Percentiles rank a stretch among this genome's conserved stretches.
phyloP scores from a whole-genome alignment of 2,329 filamentous ascomycete species.

The Periglandula ipomoeae region DNA sequence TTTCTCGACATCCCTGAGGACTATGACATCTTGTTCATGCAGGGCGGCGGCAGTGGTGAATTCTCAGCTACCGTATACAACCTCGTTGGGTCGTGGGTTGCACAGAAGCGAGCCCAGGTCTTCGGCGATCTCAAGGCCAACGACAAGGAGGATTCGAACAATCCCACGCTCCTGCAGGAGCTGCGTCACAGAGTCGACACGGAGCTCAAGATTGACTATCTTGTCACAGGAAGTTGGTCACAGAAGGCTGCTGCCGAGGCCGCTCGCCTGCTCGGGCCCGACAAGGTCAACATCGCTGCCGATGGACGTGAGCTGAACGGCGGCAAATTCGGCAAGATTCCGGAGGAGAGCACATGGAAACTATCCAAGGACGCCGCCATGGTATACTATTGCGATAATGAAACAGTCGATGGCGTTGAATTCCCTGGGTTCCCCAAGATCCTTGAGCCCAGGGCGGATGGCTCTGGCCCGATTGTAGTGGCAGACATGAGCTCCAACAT shows the following conservation, averaged over 20 bases:
- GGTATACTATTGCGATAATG: slow-evolving; percentile 89
- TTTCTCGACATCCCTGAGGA: slow-evolving; percentile 76
- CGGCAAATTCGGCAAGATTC: slow-evolving; percentile 81
- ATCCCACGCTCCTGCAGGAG: slow-evolving; percentile 36
- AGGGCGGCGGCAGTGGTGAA: slow-evolving; percentile 74
- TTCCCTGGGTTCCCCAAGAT: slow-evolving; percentile 64
- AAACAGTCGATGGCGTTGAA: slow-evolving; percentile 90
- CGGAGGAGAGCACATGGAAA: slow-evolving; percentile 67
- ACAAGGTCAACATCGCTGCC: slow-evolving; percentile 70
- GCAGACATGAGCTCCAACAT: slow-evolving; percentile 96
- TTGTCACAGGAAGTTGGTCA: slow-evolving; percentile 79
- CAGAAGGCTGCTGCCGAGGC: slow-evolving; percentile 84
- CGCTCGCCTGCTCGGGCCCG: slow-evolving; percentile 62
- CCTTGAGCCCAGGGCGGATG: slow-evolving; percentile 48
- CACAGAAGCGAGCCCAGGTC: slow-evolving; percentile 52
- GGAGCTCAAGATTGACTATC: slow-evolving; percentile 76
- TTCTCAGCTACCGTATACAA: slow-evolving; percentile 83
- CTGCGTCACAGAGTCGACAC: slow-evolving; percentile 53
- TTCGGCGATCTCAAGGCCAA: slow-evolving; percentile 40
- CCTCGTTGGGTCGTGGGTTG: slow-evolving; percentile 74
- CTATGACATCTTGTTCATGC: slow-evolving; percentile 85
- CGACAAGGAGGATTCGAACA: slow-evolving; percentile 14
- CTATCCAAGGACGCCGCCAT: slow-evolving; percentile 61
- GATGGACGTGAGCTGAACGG: slow-evolving; percentile 58
- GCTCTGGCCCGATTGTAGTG: slow-evolving; percentile 66